Evolutionary conservation across 768 basidiomycete genomes (phyloP), one percentile per base, ranked within the genome.

Genomic region (Butyriboletus loyo): DNA sequence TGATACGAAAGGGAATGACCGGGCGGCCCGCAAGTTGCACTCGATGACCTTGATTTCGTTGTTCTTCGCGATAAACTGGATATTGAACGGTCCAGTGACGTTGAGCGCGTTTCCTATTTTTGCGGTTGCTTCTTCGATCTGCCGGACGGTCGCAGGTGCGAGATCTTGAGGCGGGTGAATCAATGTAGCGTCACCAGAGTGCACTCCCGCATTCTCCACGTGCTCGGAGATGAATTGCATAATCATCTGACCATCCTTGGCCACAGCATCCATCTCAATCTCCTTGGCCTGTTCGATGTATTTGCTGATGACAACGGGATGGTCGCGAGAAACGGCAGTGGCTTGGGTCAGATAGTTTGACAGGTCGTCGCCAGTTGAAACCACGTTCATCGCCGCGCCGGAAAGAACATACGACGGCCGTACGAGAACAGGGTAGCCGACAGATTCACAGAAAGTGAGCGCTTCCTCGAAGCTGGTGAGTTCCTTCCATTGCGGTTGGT

Each of bases 41-140:
- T 99, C 96, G 69, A 99, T 99, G 63, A 99, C 96, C 80, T 99
- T 99, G 80, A 99, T 98, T 72, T 98, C 96, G 75, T 98, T 98
- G 75, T 99, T 90, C 82, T 99, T 99, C 46, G 96, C 96, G 62
- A 99, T 98, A 75, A 99, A 98, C 76, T 99, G 96, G 67, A 99
- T 99, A 68, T 99, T 99, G 84, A 89, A 98, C 1, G 96, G 96
- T 7, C 96, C 97, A 6, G 96, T 98, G 41, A 98, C 95, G 67
- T 98, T 97, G 52, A 99, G 83, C 14, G 97, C 96, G 53, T 94
- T 90, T 28, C 93, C 97, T 56, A 99, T 98, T 79, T 98, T 99
- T 37, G 85, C 87, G 1, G 96, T 98, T 7, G 97, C 97, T 65
- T 94, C 91, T 70, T 94, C 94, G 63, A 99, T 98, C 66, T 92